phyloP scores from a whole-genome alignment of 2,329 filamentous ascomycete genomes.

The Aspergillus quadrilineatus region DNA sequence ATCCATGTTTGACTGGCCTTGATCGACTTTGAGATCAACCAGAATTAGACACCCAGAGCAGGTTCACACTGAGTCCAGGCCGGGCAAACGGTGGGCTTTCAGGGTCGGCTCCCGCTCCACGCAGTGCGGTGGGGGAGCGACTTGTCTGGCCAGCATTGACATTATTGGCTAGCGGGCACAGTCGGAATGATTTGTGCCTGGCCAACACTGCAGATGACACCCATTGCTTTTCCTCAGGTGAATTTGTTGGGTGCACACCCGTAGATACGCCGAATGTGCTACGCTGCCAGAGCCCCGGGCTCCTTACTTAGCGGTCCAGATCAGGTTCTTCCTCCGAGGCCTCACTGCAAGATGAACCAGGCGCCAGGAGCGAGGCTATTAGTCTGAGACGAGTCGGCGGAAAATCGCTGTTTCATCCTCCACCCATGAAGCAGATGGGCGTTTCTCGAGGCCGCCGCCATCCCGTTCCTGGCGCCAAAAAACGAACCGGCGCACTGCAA shows the following conservation, averaged over 20 bases:
- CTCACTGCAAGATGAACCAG: not conserved
- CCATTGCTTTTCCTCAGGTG: not conserved
- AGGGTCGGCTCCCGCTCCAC: not conserved
- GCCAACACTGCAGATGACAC: conserved; percentile 4
- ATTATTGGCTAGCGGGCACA: not conserved
- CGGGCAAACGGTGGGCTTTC: conserved; percentile 4
- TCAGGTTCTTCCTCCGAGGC: not conserved
- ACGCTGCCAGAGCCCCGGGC: not conserved
- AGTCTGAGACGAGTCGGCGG: conserved; percentile 13
- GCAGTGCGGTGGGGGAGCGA: not conserved
- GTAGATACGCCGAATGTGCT: not conserved
- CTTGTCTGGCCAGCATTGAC: not conserved
- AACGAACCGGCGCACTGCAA: conserved; percentile 10
- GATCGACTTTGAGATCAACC: not conserved
- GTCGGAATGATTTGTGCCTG: not conserved
- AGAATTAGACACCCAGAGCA: not conserved
- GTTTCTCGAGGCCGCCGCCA: conserved; percentile 19
- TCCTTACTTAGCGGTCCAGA: not conserved
- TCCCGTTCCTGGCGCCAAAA: conserved; percentile 22
- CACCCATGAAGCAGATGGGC: conserved; percentile 18
- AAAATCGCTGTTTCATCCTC: conserved; percentile 20
- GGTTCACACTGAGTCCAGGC: not conserved
- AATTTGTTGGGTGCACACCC: not conserved
- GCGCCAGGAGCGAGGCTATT: conserved; percentile 1
- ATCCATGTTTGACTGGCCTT: not conserved